Evolutionary conservation across 2,329 filamentous ascomycete species (phyloP).

Genomic region (Colletotrichum musicola): DNA sequence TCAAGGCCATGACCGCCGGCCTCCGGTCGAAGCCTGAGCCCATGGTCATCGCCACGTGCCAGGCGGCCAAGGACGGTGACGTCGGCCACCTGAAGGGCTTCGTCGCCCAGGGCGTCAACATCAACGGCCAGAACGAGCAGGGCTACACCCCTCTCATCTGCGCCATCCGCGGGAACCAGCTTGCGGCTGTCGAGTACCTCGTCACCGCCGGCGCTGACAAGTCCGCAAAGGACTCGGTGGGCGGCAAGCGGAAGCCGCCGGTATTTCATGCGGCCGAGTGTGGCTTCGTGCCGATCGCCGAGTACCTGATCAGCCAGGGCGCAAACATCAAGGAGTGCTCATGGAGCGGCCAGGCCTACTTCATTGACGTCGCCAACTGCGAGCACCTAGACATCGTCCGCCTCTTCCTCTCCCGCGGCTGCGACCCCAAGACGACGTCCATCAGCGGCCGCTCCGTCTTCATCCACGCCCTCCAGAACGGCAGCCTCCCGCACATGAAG

Average conservation of each 20-base stretch:
- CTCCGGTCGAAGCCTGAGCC: slow-evolving; percentile 52
- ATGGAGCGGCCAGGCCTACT: slow-evolving; percentile 31
- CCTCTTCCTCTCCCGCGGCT: slow-evolving; percentile 50
- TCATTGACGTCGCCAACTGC: slow-evolving; percentile 36
- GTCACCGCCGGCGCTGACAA: slow-evolving; percentile 48
- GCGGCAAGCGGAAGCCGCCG: slow-evolving; percentile 41
- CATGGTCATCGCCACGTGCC: slow-evolving; percentile 52
- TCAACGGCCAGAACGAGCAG: slow-evolving; percentile 52
- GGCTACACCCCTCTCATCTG: slow-evolving; percentile 51
- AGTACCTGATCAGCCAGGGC: slow-evolving; percentile 38
- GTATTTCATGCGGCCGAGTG: slow-evolving; percentile 43
- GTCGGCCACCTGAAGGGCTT: slow-evolving; percentile 49
- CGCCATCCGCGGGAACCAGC: slow-evolving; percentile 49
- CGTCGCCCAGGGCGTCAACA: slow-evolving; percentile 50
- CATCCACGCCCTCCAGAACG: slow-evolving; percentile 44
- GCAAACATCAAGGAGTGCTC: slow-evolving; percentile 38
- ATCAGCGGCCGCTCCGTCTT: slow-evolving; percentile 48
- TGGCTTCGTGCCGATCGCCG: slow-evolving; percentile 28
- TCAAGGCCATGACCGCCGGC: slow-evolving; percentile 51
- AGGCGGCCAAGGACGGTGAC: slow-evolving; percentile 50
- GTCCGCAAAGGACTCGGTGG: slow-evolving; percentile 35
- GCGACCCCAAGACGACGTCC: slow-evolving; percentile 48
- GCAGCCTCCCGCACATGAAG: slow-evolving; percentile 33
- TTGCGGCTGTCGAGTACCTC: slow-evolving; percentile 48
- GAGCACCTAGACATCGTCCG: slow-evolving; percentile 37